A percentile compares a stretch with the other conserved stretches of the same genome.
Conservation (phyloP, 192 early-diverging fungal species). For the Thoreauomyces humboldtii region DNA sequence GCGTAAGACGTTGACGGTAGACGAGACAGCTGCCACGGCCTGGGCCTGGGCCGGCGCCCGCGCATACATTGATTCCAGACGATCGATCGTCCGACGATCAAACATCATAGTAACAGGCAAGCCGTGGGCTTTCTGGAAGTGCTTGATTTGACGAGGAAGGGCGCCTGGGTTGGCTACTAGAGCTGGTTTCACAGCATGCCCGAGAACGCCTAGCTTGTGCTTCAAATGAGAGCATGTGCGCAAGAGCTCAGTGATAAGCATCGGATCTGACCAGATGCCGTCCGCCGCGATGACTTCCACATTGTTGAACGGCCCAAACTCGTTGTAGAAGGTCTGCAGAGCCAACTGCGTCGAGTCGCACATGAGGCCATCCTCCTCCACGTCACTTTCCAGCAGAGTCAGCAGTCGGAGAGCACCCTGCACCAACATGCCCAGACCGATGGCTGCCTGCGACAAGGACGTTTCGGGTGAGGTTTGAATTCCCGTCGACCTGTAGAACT, state of each 20-base stretch:
- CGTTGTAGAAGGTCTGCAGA: constrained; percentile 27
- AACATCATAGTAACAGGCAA: constrained; percentile 21
- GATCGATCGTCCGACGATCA: constrained; percentile 16
- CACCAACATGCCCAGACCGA: constrained; percentile 15
- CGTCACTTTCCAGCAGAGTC: background rate
- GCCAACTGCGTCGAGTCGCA: constrained; percentile 29
- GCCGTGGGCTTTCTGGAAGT: constrained; percentile 30
- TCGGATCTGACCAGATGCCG: constrained; percentile 24
- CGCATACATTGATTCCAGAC: constrained; percentile 17
- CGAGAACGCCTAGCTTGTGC: constrained; percentile 18
- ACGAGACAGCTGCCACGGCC: constrained; percentile 26
- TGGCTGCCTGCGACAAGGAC: constrained; percentile 4
- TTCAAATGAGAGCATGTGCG: constrained; percentile 9
- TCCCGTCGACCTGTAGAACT: constrained; percentile 31
- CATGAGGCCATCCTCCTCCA: constrained; percentile 20
- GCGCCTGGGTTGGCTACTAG: constrained; percentile 1
- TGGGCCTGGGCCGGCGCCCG: constrained; percentile 11
- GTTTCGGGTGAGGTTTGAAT: constrained; percentile 2
- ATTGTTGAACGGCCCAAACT: constrained; percentile 34
- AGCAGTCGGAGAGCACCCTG: constrained; percentile 22
- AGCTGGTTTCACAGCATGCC: constrained; percentile 20
- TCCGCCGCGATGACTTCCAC: constrained; percentile 11
- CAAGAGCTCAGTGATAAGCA: constrained; percentile 18
- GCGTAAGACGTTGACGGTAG: constrained; percentile 26
- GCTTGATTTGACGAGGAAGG: constrained; percentile 22